These are phyloP conservation scores for Lonicera japonica DNA, from an alignment of 129 eudicot species.

Conservation along the genomic window DNA sequence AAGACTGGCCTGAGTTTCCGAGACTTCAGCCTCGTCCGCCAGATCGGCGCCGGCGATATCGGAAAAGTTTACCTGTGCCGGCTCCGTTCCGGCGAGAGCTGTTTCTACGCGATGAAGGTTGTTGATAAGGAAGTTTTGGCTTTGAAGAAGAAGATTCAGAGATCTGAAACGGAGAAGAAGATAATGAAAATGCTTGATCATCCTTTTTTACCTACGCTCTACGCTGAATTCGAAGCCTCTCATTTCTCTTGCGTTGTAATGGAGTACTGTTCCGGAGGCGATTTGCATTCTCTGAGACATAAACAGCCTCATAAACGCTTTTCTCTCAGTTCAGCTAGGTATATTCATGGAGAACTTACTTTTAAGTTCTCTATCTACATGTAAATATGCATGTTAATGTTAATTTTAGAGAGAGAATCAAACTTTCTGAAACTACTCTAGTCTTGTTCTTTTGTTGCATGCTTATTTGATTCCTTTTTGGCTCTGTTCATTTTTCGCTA, in stretches of 20 bases:
- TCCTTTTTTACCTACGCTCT: constrained; percentile 76
- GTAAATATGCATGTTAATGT: no score
- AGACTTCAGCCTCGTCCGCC: constrained; percentile 70
- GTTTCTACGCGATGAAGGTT: constrained; percentile 81
- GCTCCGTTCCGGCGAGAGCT: constrained; percentile 31
- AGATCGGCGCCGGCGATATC: constrained; percentile 89
- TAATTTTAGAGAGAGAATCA: not conserved
- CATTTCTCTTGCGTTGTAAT: constrained; percentile 82
- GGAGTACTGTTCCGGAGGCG: constrained; percentile 90
- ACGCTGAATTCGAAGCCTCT: constrained; percentile 80
- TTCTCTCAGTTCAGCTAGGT: constrained; percentile 74
- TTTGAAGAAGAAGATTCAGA: constrained; percentile 55
- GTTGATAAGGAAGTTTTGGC: constrained; percentile 67
- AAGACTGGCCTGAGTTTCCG: constrained; percentile 39
- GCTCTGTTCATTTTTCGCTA: not conserved
- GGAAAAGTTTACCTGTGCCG: constrained; percentile 78
- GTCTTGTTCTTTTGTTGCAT: constrained; percentile 21
- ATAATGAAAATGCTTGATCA: constrained; percentile 81
- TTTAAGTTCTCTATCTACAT: no score
- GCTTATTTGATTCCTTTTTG: not conserved
- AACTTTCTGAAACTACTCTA: no score
- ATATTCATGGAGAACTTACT: not conserved
- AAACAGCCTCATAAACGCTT: constrained; percentile 74
- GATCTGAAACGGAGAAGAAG: constrained; percentile 81
- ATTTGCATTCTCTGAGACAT: constrained; percentile 80